Percentiles rank a stretch among this genome's conserved stretches.
Conservation (phyloP, 2,329 filamentous ascomycete genomes). For the Trichophyton benhamiae region DNA sequence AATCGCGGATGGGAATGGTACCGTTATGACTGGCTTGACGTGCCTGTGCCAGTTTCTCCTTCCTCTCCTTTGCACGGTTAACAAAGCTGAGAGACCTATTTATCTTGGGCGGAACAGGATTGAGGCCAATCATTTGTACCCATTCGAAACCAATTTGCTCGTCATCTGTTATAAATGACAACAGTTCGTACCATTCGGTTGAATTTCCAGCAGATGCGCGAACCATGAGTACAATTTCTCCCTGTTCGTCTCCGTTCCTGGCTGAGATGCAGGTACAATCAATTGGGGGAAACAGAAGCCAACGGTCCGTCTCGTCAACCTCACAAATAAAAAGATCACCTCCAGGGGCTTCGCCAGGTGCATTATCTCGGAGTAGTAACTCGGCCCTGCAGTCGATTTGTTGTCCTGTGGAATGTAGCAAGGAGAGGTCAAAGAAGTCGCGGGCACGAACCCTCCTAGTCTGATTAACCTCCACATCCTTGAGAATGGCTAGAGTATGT, state of each 20-base stretch:
- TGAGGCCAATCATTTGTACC: conserved; percentile 67
- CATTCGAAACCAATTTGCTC: conserved; percentile 72
- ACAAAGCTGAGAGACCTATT: conserved; percentile 44
- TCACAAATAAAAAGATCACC: conserved; percentile 91
- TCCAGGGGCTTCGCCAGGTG: conserved; percentile 49
- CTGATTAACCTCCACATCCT: conserved; percentile 60
- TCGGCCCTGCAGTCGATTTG: conserved; percentile 81
- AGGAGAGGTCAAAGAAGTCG: conserved; percentile 75
- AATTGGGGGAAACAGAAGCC: conserved; percentile 88
- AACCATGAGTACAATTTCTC: conserved; percentile 77
- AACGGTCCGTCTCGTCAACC: conserved; percentile 62
- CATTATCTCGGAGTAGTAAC: conserved; percentile 70
- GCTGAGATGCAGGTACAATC: conserved; percentile 62
- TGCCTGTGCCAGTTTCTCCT: conserved; percentile 14
- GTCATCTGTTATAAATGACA: conserved; percentile 64
- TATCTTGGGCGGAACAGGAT: conserved; percentile 49
- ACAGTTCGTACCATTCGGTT: conserved; percentile 68
- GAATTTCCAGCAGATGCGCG: conserved; percentile 52
- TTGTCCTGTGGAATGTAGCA: conserved; percentile 82
- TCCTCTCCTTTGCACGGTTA: conserved; percentile 29
- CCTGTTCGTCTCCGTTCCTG: conserved; percentile 57
- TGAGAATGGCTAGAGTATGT: conserved; percentile 58
- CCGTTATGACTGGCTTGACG: conserved; percentile 15
- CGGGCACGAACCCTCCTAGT: conserved; percentile 73
- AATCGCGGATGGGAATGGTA: conserved; percentile 29